Evolutionary conservation across 169 alveolate genomes (phyloP).

Genomic region (Perkinsus marinus): DNA sequence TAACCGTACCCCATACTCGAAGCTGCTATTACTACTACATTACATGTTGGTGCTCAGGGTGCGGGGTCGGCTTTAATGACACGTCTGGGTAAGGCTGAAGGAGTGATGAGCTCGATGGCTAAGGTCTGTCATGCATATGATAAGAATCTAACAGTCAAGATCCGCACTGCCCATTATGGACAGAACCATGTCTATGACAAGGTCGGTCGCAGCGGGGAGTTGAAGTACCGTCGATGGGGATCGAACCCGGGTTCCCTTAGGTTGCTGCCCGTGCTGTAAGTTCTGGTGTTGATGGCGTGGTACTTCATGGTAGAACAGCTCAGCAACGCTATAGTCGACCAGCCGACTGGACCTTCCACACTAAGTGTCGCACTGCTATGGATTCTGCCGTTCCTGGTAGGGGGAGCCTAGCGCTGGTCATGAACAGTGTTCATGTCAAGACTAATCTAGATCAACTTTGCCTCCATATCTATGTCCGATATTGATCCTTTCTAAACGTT

Average conservation of each 20-base stretch:
- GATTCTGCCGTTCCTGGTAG: neutral
- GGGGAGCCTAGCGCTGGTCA: neutral
- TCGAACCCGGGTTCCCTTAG: too few species aligned
- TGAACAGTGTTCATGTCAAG: too few species aligned
- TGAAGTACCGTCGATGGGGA: too few species aligned
- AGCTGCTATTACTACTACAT: too few species aligned
- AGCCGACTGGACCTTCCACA: constrained; percentile 15
- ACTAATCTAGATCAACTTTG: too few species aligned
- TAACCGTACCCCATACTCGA: too few species aligned
- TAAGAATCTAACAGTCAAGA: constrained; percentile 15
- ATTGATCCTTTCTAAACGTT: too few species aligned
- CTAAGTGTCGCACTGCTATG: constrained; percentile 1
- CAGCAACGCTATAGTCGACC: constrained; percentile 42
- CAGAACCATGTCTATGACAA: too few species aligned
- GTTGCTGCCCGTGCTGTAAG: constrained; percentile 18
- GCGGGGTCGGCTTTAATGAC: neutral
- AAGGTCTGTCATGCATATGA: neutral
- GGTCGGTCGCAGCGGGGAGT: too few species aligned
- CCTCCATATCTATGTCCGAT: too few species aligned
- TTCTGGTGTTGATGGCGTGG: constrained; percentile 40
- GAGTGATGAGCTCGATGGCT: too few species aligned
- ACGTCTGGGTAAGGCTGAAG: too few species aligned
- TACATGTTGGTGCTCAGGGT: neutral
- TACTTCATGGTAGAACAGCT: constrained; percentile 58
- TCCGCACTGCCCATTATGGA: constrained; percentile 14